Base-by-base conservation (phyloP, 148 eudicot genomes). In the Amaranthus palmeri region DNA sequence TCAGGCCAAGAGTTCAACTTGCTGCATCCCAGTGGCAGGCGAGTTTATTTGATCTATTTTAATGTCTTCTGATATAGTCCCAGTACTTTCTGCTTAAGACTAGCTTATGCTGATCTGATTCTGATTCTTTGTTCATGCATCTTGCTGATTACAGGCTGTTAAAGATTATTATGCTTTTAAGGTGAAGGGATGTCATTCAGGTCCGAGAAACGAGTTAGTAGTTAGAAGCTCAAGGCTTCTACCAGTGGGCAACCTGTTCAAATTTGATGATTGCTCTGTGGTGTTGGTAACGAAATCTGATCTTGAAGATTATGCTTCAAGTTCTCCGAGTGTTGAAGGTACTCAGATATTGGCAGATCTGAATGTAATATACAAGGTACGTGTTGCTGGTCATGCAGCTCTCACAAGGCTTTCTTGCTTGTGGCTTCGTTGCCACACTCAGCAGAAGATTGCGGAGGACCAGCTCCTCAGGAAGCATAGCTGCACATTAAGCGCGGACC, bases 11-110 rank as follows among this genome's bases (percentile, higher is more conserved):
- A 75, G 92, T 92, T 61, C 78, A 77, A 8, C 87, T 89, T 63
- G 92, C 97, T 74, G 74, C 91, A 70, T 47, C 92, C 52, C 96
- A 85, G 80, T 74, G 90, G 88, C 90, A 89, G 96, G 92, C n/a
- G 5, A 46, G 45, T 4, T 49, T 40, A 9, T 45, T 64, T 6
- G 10, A 12, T 40, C 48, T 61, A 0, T 11, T 57, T 50, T 51
- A 52, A 8, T 61, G 48, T 42, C 70, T 12, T 5, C 15, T 45
- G 47, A 1, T 47, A 41, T 8, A 52, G 25, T 10, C 36, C 56
- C 43, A 58, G 15, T 8, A 45, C 52, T 8, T 18, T 17, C 13
- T 49, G 44, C 10, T 65, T 10, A 5, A 25, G 36, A 25, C 36
- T 25, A 25, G 36, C 36, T 25, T 25, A 25, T 25, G 3, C 59